Base-by-base conservation (phyloP, 441 rosid genomes). In the Omphalea diandra region DNA sequence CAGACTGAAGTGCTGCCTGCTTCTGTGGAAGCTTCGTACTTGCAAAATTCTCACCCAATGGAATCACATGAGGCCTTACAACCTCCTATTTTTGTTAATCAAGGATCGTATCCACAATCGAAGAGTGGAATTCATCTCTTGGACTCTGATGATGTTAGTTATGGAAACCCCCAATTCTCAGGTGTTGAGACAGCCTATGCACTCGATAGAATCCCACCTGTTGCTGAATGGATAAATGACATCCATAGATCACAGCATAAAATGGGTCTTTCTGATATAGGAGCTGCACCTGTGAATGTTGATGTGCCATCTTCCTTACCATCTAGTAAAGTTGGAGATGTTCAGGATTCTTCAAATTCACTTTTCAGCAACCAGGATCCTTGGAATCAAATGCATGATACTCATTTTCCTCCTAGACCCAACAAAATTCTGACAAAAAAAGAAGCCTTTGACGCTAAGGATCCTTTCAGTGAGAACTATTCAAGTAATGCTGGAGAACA, bases 351-450 rank as follows among this genome's bases (percentile, higher is more conserved):
- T 27, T 80, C 96, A 4, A 75, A 81, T 63, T 86, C 93, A 35
- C 82, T 90, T 68, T 90, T 87, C 79, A 83, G 84, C 75, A 82
- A 79, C 76, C 93, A 88, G 81, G 90, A 87, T 77, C 91, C 91
- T 49, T 88, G 89, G 88, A 84, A 79, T 77, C 72, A 84, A 50
- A 82, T 61, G 67, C 82, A 81, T 59, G 90, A 83, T 63, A 35
- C 73, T 69, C 84, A 78, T 58, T 76, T 84, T 65, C 88, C 79
- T 54, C 90, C 91, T 76, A 81, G 65, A 73, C 93, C 90, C 59
- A 73, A 41, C 77, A 88, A 85, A 81, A 71, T 83, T 76, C 75
- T 76, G 15, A 65, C 80, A 31, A 82, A 73, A 65, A 86, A 73
- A 73, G 91, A 84, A 46, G 73, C 68, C 22, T 54, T 68, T 43